A percentile compares a stretch with the other conserved stretches of the same genome.
These are phyloP conservation scores for Colletotrichum cuscutae DNA, from an alignment of 2,329 filamentous ascomycete genomes.

Conservation along the genomic window DNA sequence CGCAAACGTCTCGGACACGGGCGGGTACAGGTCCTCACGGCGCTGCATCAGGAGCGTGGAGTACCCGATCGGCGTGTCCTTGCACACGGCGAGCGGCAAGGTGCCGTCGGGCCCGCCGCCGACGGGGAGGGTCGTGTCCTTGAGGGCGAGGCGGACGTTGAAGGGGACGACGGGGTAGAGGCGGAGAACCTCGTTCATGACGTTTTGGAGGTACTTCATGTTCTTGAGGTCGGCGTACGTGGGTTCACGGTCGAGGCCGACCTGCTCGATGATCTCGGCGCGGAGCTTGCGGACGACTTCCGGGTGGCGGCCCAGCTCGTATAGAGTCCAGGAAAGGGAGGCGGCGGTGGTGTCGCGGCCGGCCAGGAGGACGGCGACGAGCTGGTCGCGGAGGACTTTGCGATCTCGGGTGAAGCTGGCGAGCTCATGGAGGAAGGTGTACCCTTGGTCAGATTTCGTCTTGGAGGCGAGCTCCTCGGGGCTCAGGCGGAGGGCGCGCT, in stretches of 20 bases:
- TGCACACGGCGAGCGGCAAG: slow-evolving; percentile 72
- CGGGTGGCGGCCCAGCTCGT: slow-evolving; percentile 81
- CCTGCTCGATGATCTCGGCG: slow-evolving; percentile 73
- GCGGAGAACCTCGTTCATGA: slow-evolving; percentile 82
- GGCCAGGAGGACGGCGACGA: slow-evolving; percentile 84
- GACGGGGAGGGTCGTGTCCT: slow-evolving; percentile 78
- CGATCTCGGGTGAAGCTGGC: slow-evolving; percentile 81
- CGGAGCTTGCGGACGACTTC: slow-evolving; percentile 75
- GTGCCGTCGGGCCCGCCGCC: slow-evolving; percentile 74
- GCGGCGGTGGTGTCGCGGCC: slow-evolving; percentile 89
- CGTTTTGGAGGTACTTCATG: slow-evolving; percentile 83
- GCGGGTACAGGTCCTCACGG: slow-evolving; percentile 69
- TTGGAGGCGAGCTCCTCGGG: slow-evolving; percentile 79
- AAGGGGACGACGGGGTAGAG: slow-evolving; percentile 83
- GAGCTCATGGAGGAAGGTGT: slow-evolving; percentile 89
- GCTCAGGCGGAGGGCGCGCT: slow-evolving; percentile 74
- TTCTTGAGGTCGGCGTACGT: slow-evolving; percentile 86
- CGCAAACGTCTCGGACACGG: slow-evolving; percentile 55
- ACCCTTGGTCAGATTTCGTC: slow-evolving; percentile 75
- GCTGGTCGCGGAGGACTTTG: slow-evolving; percentile 82
- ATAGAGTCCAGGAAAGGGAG: slow-evolving; percentile 83
- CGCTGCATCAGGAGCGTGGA: slow-evolving; percentile 79
- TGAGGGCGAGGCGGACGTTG: slow-evolving; percentile 78
- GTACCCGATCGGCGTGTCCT: slow-evolving; percentile 74
- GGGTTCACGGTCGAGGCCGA: slow-evolving; percentile 71